Evolutionary conservation across 352 stramenopile species (phyloP), one percentile per base, ranked within the genome.

Genomic region (Globisporangium nagaii): DNA sequence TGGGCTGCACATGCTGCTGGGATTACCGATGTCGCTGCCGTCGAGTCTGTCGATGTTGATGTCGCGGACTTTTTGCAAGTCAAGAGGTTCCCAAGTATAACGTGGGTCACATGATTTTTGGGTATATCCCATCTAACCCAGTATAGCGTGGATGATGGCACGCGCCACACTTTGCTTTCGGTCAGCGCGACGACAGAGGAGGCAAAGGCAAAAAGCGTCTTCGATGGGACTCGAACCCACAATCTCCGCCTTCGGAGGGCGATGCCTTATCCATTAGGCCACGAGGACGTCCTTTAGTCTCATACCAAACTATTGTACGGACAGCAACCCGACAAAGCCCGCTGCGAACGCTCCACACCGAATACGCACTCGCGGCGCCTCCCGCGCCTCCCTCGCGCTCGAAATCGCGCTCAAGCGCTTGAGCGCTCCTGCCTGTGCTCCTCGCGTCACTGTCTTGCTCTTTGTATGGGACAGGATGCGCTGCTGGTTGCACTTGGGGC

Each of bases 171-270:
- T n/a, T n/a, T n/a, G n/a, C n/a, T n/a, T n/a, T n/a, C n/a, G n/a
- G n/a, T n/a, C n/a, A n/a, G n/a, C n/a, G n/a, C n/a, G n/a, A n/a
- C n/a, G n/a, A n/a, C n/a, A n/a, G n/a, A n/a, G n/a, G n/a, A 25
- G 1, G 25, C 25, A 4, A 25, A 36, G n/a, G n/a, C n/a, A 54
- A 53, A 48, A 54, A 60, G n/a, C 46, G 44, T 60, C 53, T 44
- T 46, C 37, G 53, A 60, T 53, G 53, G 53, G 53, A 60, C 53
- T 60, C 53, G 53, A 60, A 60, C 53, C 53, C 53, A 53, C 53
- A 60, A 60, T 60, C 53, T 60, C 53, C 53, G 53, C 53, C 53
- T 60, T 60, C 53, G 53, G 53, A 60, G 53, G 53, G 53, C 53
- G 53, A 60, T 45, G 53, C 53, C 53, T 60, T 57, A 44, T 43